Evolutionary conservation across 73 alveolate species (phyloP).

Genomic region (Symbiodinium natans): DNA sequence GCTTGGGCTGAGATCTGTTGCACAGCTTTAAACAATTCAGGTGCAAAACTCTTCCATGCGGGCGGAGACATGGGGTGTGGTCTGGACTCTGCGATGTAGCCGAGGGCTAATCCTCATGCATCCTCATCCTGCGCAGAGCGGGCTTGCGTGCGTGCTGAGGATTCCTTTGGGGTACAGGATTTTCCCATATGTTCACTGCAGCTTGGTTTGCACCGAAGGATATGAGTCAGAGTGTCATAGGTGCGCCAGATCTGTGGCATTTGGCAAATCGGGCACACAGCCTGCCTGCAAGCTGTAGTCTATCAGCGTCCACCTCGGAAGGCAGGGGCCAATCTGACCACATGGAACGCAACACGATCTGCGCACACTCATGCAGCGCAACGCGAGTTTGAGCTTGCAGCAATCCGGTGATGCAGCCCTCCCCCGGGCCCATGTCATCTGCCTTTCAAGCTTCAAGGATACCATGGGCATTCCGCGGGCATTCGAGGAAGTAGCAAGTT

Average conservation of each 20-base stretch:
- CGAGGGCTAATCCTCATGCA: background rate
- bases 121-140: background rate
- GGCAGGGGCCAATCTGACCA: background rate
- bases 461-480: background rate
- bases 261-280: too few relatives aligned
- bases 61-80: too few relatives aligned
- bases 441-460: background rate
- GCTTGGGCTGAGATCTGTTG: background rate
- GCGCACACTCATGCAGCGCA: too few relatives aligned
- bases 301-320: conserved; percentile 70
- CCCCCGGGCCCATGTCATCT: conserved; percentile 90
- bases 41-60: conserved; percentile 13
- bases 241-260: too few relatives aligned
- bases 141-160: too few relatives aligned
- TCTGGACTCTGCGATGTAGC: too few relatives aligned
- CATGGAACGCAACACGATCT: too few relatives aligned
- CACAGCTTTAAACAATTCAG: background rate
- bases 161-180: too few relatives aligned
- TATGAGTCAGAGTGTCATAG: too few relatives aligned
- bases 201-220: too few relatives aligned
- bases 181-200: too few relatives aligned
- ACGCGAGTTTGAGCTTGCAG: background rate
- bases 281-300: conserved; percentile 86
- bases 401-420: conserved; percentile 81
- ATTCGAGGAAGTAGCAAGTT: too few relatives aligned